phyloP scores from a whole-genome alignment of 2,329 filamentous ascomycete genomes.

The Aspergillus tamarii region DNA sequence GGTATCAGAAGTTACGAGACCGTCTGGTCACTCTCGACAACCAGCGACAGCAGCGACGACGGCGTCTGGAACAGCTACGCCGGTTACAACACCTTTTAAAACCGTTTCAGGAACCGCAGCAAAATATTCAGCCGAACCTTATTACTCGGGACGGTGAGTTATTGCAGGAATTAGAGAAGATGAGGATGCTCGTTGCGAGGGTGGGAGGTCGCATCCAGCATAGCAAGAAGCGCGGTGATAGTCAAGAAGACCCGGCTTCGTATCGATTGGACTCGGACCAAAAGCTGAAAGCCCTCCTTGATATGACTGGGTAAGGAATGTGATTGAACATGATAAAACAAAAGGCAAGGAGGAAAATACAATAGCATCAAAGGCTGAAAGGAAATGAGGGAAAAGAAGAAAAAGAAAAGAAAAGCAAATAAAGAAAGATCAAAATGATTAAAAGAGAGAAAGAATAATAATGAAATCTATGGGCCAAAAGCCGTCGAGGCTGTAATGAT shows the following conservation, averaged over 20 bases:
- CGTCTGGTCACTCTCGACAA: constrained; percentile 51
- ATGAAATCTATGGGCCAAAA: not conserved
- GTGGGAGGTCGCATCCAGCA: constrained; percentile 44
- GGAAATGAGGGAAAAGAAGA: not conserved
- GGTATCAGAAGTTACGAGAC: constrained; percentile 46
- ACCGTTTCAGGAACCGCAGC: constrained; percentile 53
- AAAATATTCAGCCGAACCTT: constrained; percentile 59
- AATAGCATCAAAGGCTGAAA: too few relatives aligned
- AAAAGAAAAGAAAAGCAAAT: not conserved
- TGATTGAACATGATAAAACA: not conserved
- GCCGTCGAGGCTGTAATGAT: not conserved
- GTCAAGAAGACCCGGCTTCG: constrained; percentile 23
- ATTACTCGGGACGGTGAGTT: constrained; percentile 56
- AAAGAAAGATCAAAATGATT: not conserved
- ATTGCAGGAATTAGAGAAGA: constrained; percentile 53
- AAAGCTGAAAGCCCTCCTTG: constrained; percentile 42
- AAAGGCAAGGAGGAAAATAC: not conserved
- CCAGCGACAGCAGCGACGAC: constrained; percentile 49
- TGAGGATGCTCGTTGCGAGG: constrained; percentile 50
- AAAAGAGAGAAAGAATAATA: not conserved
- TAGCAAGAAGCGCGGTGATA: constrained; percentile 23
- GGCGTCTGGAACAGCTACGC: constrained; percentile 51
- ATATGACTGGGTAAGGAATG: constrained; percentile 37
- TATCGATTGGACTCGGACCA: constrained; percentile 32
- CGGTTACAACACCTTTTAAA: constrained; percentile 51